Base-by-base conservation (phyloP, 2,329 filamentous ascomycete species). In the Monosporascus sp. region DNA sequence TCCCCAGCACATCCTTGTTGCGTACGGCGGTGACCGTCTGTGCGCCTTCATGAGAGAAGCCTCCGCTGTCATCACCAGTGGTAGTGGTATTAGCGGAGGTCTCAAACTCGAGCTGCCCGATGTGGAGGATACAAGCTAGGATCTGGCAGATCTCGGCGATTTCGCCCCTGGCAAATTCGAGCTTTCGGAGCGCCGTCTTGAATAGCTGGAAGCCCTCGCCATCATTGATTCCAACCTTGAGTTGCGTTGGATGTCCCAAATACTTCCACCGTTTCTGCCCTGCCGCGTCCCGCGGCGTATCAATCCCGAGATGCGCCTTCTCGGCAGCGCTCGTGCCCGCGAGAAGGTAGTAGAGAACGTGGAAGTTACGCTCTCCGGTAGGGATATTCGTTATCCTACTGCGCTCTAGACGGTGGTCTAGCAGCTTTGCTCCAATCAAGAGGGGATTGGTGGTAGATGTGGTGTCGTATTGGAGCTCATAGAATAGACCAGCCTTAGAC, bases 71-170 rank as follows among this genome's bases (percentile, higher is more conserved):
- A 63, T 97, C 92, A 2, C 84, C 91, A 1, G 83, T 83, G 0
- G 84, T 86, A 2, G 86, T 86, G 1, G 94, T 97, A 60, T 86
- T 84, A 62, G 89, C 86, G 2, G 88, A 87, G 0, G 84, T 91
- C 67, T 88, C 85, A 61, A 99, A 99, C 63, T 99, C 94, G 3
- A 99, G 84, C 74, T 99, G 94, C 27, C 94, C 94, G 61, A 99
- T 92, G 69, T 99, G 94, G n/a, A 99, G 79, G 60, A 99, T 97
- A 62, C 85, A 87, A 35, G 94, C 94, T 51, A 99, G 78, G 48
- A 97, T 82, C 74, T 99, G 94, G 70, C 94, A 99, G 52, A 99
- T 92, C 69, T 97, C 93, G 40, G 94, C 94, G 66, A 99, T 96
- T 64, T 97, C 94, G 55, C 87, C 86, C 52, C 92, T 84, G 4